Evolutionary conservation across 495 filamentous ascomycete species (phyloP).

Genomic region (Chaetomidium leptoderma): DNA sequence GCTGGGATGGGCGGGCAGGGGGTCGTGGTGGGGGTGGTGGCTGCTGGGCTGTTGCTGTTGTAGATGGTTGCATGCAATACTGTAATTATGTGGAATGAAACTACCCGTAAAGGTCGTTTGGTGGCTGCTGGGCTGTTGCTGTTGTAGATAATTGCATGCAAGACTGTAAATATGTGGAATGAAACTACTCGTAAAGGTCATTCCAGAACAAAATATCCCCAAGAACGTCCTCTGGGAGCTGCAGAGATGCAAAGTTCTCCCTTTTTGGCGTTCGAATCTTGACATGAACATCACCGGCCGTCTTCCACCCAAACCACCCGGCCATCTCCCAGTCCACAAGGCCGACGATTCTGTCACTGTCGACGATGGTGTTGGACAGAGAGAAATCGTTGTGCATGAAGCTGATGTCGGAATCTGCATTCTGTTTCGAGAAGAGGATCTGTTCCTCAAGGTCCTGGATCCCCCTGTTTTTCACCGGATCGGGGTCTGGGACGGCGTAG

Average conservation of each 20-base stretch:
- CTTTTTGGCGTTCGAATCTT: neutral
- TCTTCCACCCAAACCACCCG: neutral
- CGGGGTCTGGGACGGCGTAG: neutral
- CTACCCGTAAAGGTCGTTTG: too few species aligned
- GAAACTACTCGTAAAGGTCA: too few species aligned
- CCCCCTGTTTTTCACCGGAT: neutral
- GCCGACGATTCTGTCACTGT: neutral
- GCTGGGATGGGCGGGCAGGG: neutral
- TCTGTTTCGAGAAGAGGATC: neutral
- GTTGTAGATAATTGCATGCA: conserved; percentile 3
- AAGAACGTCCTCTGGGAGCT: too few species aligned
- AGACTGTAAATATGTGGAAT: too few species aligned
- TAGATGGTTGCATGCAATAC: neutral
- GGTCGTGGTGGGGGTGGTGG: conserved; percentile 1
- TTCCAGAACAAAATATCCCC: too few species aligned
- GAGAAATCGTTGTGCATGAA: neutral
- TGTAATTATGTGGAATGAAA: too few species aligned
- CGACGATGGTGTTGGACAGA: neutral
- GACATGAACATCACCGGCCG: neutral
- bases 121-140: neutral
- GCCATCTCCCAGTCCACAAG: neutral
- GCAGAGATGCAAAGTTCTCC: neutral
- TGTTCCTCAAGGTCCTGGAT: neutral
- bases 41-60: neutral
- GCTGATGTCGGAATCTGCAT: neutral